Evolutionary conservation across 176 grass and related monocot genomes (phyloP), one percentile per base, ranked within the genome.

Genomic region (Avena eriantha): DNA sequence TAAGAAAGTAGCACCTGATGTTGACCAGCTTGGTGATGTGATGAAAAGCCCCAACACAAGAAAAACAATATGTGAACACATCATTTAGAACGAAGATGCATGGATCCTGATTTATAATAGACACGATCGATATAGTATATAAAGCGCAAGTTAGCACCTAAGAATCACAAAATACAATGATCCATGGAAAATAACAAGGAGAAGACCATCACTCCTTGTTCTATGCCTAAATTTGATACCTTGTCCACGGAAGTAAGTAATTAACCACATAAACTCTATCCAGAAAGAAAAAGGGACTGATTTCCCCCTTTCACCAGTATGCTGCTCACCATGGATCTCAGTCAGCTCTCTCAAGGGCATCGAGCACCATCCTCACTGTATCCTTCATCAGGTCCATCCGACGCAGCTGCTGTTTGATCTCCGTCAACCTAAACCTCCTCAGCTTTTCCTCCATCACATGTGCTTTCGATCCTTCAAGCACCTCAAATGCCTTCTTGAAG

Each of bases 331-430:
- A 46, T 51, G 60, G 59, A 81, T 45, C 19, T 84, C 83, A 79
- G 8, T 90, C 83, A 54, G 84, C 78, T 63, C 68, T 83, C 35
- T 86, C 80, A 34, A 95, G 65, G 31, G 77, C 86, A 76, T 92
- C 86, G 63, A 91, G 77, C 77, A 95, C 87, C 83, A 92, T 83
- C 91, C 84, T 91, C 35, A 95, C 81, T 8, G 91, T 91, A 16
- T 95, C 90, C 86, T 93, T 93, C 88, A 91, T 91, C 73, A 95
- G 84, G 73, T 95, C 89, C 84, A 91, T 91, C 69, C 91, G 24
- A 4, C 74, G 81, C 81, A 95, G 78, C 73, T 95, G 91, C 67
- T 87, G 91, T 33, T 57, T 93, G 56, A 93, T 91, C 86, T 91
- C 86, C 21, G 48, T 75, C 58, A 89, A 35, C 79, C 78, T 89